Evolutionary conservation across 2,329 filamentous ascomycete genomes (phyloP), one percentile per base, ranked within the genome.

Genomic region (Aspergillus sergii): DNA sequence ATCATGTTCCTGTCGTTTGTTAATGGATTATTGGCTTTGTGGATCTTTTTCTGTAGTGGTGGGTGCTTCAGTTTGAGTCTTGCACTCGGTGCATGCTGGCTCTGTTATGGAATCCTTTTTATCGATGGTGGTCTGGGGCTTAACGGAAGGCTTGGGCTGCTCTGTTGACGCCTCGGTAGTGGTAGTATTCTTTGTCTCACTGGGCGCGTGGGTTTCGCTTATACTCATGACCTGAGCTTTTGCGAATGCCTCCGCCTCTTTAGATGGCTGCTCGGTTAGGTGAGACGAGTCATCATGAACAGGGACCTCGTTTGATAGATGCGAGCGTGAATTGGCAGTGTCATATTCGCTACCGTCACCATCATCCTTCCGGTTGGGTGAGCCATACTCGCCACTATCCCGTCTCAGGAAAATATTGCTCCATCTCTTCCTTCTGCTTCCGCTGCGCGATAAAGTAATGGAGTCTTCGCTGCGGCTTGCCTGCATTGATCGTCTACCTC

Each of bases 371-470:
- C 65, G 66, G 26, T 70, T 64, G 26, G 54, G 45, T 21, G 65
- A 59, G 12, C 62, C 57, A 36, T 72, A 70, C 39, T 78, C 76
- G 32, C 71, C 68, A 28, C 75, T 76, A 12, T 78, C 75, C 10
- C 74, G 72, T 48, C 71, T 71, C 23, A 75, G 67, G 21, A 79
- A 61, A 12, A 78, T 71, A 62, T 75, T 78, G 58, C 77, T 79
- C 74, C 74, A 78, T 64, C 76, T 68, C 67, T 78, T 78, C 57
- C 74, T 71, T 57, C 73, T 69, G 54, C 75, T 78, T 23, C 67
- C 66, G 55, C 75, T 77, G 36, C 75, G 74, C 7, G 71, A 70
- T 7, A 76, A 64, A 41, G 68, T 69, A 1, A 65, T 63, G 5
- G 66, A 66, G 28, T 73, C 72, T 61, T 77, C 75, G 45, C 71